A percentile compares a stretch with the other conserved stretches of the same genome.
phyloP scores from a whole-genome alignment of 2,329 filamentous ascomycete genomes.

The Diaporthe amygdali region DNA sequence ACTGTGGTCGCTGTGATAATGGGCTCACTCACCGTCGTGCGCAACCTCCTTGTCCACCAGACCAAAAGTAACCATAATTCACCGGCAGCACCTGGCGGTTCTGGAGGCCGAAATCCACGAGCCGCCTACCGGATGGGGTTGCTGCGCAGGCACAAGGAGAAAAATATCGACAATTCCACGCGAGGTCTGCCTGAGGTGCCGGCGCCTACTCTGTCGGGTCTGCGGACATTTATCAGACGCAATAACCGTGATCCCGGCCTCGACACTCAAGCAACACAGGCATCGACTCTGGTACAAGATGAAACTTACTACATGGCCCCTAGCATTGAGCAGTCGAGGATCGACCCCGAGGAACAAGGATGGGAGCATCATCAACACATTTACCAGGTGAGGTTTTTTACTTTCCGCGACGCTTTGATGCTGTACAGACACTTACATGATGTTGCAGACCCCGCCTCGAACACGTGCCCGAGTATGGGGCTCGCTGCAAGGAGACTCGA shows the following conservation, averaged over 20 bases:
- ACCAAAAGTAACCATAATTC: neutral
- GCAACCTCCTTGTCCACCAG: neutral
- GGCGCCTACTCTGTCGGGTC: neutral
- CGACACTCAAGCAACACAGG: neutral
- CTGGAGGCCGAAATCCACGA: neutral
- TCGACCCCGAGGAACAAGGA: neutral
- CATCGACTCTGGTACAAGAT: neutral
- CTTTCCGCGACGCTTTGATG: neutral
- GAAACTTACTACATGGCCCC: neutral
- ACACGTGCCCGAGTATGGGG: neutral
- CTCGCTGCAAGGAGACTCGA: neutral
- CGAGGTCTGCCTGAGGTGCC: neutral
- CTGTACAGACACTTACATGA: neutral
- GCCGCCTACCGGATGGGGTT: neutral
- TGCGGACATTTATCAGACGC: neutral
- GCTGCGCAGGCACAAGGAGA: neutral
- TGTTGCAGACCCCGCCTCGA: neutral
- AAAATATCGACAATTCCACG: neutral
- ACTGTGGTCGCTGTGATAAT: neutral
- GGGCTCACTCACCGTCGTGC: neutral
- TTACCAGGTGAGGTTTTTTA: neutral
- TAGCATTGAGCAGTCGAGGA: neutral
- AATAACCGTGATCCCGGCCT: neutral
- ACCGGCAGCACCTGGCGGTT: neutral
- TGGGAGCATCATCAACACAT: neutral